Evolutionary conservation across 306 rosid genomes (phyloP).

Genomic region (Malus orientalis): DNA sequence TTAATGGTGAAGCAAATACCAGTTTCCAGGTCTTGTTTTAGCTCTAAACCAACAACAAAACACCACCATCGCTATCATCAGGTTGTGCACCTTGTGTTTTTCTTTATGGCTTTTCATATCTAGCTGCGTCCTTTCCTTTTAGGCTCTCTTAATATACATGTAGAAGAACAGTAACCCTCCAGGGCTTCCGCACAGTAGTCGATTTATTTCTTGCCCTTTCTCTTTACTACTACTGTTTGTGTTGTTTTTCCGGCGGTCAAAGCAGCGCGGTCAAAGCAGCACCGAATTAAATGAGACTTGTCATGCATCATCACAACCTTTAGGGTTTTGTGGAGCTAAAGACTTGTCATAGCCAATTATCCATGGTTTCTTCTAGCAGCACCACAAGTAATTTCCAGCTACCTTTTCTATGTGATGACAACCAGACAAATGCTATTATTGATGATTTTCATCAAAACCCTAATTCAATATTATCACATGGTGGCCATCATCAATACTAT

Average conservation of each 20-base stretch:
- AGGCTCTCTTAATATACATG: background rate
- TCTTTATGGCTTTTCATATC: background rate
- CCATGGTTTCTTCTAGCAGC: conserved; percentile 24
- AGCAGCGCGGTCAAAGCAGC: conserved; percentile 2
- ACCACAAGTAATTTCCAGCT: background rate
- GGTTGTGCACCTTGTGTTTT: background rate
- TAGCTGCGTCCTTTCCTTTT: background rate
- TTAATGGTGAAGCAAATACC: background rate
- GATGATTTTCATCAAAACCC: conserved; percentile 8
- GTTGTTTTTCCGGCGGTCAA: background rate
- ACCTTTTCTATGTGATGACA: background rate
- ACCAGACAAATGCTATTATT: background rate
- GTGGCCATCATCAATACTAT: background rate
- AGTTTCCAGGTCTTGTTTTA: background rate
- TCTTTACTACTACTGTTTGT: background rate
- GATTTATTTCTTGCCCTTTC: background rate
- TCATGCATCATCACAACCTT: background rate
- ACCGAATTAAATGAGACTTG: background rate
- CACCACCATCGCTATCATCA: background rate
- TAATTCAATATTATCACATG: background rate
- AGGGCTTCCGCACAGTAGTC: background rate
- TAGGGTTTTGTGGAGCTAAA: background rate
- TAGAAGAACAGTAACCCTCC: background rate
- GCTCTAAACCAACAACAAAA: background rate
- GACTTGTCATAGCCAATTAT: background rate